Base-by-base conservation (phyloP, 495 filamentous ascomycete genomes). In the Aspergillus avenaceus region DNA sequence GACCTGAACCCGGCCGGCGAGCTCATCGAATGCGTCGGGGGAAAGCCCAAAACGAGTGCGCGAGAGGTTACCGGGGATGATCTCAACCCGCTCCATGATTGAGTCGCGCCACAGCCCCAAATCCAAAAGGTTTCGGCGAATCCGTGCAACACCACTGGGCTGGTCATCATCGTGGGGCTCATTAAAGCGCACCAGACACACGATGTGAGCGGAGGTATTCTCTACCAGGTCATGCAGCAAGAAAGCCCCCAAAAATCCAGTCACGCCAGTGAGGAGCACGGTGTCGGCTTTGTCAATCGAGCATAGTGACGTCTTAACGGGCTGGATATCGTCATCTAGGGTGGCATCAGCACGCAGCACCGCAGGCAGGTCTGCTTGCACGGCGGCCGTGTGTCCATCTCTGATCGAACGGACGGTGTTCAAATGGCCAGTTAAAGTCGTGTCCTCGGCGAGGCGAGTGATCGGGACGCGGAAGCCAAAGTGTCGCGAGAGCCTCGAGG, bases 71-170 rank as follows among this genome's bases (percentile, higher is more conserved):
- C 83, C 83, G 0, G 83, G 81, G 4, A 87, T 60, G 32, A 87
- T 74, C 49, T 84, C 80, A 8, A 87, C 79, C n/a, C 84, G 80
- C 49, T 86, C 82, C 62, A 85, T 77, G 40, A 86, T 79, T 0
- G 79, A 77, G 61, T 87, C 83, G 21, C 74, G 68, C 84, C 84
- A 86, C 2, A 85, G 63, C 4, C 83, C 83, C 14, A 85, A 58
- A 49, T 86, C 82, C 1, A 86, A 71, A 3, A 87, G 70, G 50
- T 86, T 84, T 45, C 76, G 71, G 19, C 82, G 78, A 31, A 85
- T 71, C 28, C 81, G 66, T 14, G 80, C 79, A 19, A 83, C 71
- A 47, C 76, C 79, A 18, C 72, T 75, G 5, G 78, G 64, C 21
- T 72, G 64, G 54, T 83, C 74, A 18, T 81, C 75, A 9, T 72